Evolutionary conservation across 306 rosid genomes (phyloP).

Genomic region (Argentina anserina): DNA sequence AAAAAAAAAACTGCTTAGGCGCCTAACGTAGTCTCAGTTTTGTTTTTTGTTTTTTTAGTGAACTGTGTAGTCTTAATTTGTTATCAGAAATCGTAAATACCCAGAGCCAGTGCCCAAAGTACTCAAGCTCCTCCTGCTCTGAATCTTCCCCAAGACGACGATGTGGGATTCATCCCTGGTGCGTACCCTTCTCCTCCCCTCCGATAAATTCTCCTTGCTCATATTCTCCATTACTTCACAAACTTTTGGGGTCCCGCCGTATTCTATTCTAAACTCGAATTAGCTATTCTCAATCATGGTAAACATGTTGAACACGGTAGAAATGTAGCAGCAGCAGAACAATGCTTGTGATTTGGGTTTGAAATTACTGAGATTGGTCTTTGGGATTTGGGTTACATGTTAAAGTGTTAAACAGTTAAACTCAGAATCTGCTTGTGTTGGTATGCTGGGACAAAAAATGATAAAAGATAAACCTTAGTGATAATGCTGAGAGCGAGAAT

Average conservation of each 20-base stretch:
- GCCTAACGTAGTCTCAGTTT: too few relatives aligned
- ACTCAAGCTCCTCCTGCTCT: background rate
- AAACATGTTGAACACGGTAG: background rate
- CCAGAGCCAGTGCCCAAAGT: background rate
- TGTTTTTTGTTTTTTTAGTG: too few relatives aligned
- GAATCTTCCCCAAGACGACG: background rate
- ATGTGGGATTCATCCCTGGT: background rate
- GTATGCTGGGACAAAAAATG: background rate
- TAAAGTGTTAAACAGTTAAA: too few relatives aligned
- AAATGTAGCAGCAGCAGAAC: too few relatives aligned
- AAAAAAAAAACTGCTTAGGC: too few relatives aligned
- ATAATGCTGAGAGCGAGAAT: background rate
- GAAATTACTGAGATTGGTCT: background rate
- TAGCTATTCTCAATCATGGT: background rate
- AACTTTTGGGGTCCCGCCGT: background rate
- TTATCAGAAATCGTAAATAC: too few relatives aligned
- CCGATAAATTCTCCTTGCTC: background rate
- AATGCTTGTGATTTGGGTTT: too few relatives aligned
- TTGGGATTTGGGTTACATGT: background rate
- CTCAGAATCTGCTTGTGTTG: background rate
- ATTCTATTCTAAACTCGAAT: background rate
- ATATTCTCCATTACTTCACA: background rate
- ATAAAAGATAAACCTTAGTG: background rate
- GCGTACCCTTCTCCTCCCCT: background rate
- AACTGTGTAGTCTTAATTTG: too few relatives aligned